A percentile compares a stretch with the other conserved stretches of the same genome.
Evolutionary conservation across 371 early-diverging fungal species (phyloP).

Genomic region (Basidiobolus meristosporus): DNA sequence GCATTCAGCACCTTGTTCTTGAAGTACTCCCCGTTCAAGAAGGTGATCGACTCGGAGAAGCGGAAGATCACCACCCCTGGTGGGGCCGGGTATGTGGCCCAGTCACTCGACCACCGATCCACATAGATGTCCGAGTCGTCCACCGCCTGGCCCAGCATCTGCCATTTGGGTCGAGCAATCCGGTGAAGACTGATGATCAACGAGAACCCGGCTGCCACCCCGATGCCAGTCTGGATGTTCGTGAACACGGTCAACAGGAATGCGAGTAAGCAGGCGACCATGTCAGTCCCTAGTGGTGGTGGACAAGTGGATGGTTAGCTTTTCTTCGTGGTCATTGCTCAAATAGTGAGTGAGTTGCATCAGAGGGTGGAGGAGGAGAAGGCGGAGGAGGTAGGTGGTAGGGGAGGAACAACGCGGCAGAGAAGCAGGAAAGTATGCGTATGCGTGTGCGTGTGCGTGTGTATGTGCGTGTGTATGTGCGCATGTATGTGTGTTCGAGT

Average conservation of each 20-base stretch:
- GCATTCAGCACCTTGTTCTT: conserved; percentile 13
- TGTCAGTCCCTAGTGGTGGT: conserved; percentile 3
- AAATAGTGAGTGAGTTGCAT: no score
- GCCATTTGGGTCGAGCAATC: conserved; percentile 25
- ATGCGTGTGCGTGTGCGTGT: no score
- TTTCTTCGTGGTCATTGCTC: no score
- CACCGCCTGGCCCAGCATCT: conserved; percentile 10
- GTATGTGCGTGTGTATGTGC: no score
- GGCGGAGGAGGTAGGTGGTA: no score
- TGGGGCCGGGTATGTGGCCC: conserved; percentile 10
- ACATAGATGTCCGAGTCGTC: conserved; percentile 8
- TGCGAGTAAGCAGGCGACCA: not conserved
- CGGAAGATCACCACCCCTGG: conserved; percentile 37
- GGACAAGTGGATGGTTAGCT: conserved; percentile 1
- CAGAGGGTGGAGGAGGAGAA: no score
- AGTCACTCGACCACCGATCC: conserved; percentile 1
- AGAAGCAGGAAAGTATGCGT: no score
- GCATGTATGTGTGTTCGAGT: no score
- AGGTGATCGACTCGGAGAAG: conserved; percentile 44
- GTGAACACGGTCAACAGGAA: not conserved
- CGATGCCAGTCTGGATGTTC: conserved; percentile 32
- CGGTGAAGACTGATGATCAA: conserved; percentile 23
- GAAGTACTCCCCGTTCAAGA: conserved; percentile 41
- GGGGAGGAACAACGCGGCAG: no score
- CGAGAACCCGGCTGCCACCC: conserved; percentile 21